Percentiles rank a stretch among this genome's conserved stretches.
These are phyloP conservation scores for Umbilicaria muhlenbergii DNA, from an alignment of 495 filamentous ascomycete genomes.

Conservation along the genomic window DNA sequence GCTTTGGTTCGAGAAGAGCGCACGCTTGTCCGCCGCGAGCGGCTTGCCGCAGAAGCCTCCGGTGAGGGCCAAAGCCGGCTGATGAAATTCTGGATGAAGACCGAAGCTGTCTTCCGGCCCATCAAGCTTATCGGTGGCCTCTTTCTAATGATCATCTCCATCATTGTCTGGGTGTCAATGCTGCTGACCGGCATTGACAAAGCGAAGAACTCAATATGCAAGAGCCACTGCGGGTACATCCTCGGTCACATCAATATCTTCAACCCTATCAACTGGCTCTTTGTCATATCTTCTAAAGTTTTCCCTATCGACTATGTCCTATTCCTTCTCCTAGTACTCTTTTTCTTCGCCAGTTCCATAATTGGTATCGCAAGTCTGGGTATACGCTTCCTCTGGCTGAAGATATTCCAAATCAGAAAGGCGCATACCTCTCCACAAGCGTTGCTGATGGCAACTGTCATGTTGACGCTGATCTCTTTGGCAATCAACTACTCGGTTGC, in stretches of 20 bases:
- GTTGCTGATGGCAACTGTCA: conserved; percentile 75
- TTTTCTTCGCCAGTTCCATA: conserved; percentile 76
- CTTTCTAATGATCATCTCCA: conserved; percentile 49
- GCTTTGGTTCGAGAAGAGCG: conserved; percentile 75
- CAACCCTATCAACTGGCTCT: conserved; percentile 85
- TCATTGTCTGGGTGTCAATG: conserved; percentile 81
- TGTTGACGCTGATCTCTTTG: conserved; percentile 75
- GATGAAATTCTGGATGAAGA: conserved; percentile 56
- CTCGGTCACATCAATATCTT: conserved; percentile 84
- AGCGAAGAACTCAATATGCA: conserved; percentile 85
- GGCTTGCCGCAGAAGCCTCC: conserved; percentile 64
- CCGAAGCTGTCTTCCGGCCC: conserved; percentile 63
- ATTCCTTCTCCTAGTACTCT: conserved; percentile 64
- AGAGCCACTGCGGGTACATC: conserved; percentile 80
- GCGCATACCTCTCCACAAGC: conserved; percentile 86
- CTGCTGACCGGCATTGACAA: conserved; percentile 93
- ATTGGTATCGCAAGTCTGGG: conserved; percentile 74
- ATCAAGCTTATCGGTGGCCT: conserved; percentile 78
- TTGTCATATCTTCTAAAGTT: conserved; percentile 63
- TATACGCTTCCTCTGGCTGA: conserved; percentile 91
- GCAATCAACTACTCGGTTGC: conserved; percentile 83
- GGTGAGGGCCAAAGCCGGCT: conserved; percentile 58
- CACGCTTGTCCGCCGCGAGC: conserved; percentile 78
- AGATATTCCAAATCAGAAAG: conserved; percentile 74
- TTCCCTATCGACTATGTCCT: conserved; percentile 90